Percentiles rank a stretch among this genome's conserved stretches.
Evolutionary conservation across 768 basidiomycete genomes (phyloP).

Genomic region (Rhodotorula taiwanensis): DNA sequence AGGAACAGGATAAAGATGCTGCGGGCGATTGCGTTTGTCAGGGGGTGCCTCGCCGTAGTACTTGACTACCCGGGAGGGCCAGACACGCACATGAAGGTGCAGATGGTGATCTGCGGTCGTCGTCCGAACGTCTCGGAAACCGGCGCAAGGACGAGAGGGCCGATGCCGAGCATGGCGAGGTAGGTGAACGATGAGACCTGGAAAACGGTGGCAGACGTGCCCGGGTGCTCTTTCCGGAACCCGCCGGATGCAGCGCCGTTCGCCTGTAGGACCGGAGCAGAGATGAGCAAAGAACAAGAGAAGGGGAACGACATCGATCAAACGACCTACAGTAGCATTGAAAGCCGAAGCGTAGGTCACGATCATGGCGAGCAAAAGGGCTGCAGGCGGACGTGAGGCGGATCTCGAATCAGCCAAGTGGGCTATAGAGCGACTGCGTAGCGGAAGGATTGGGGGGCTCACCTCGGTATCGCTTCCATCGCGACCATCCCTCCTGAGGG

Average conservation of each 20-base stretch:
- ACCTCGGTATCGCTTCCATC: constrained; percentile 35
- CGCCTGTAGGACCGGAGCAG: constrained; percentile 4
- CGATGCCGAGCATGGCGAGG: constrained; percentile 30
- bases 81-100: constrained; percentile 31
- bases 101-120: constrained; percentile 36
- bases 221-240: constrained; percentile 27
- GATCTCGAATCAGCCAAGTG: too few species aligned
- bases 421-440: neutral
- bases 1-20: constrained; percentile 34
- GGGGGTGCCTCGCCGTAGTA: too few species aligned
- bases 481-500: constrained; percentile 32
- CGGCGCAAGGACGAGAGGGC: constrained; percentile 22
- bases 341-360: constrained; percentile 37
- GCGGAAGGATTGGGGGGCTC: too few species aligned
- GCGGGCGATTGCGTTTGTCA: too few species aligned
- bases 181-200: constrained; percentile 15
- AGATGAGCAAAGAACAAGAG: too few species aligned
- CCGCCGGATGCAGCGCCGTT: constrained; percentile 33
- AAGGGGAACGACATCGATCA: too few species aligned
- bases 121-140: constrained; percentile 38
- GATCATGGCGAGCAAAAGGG: constrained; percentile 29
- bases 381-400: too few species aligned
- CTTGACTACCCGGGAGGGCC: too few species aligned
- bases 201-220: constrained; percentile 19
- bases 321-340: constrained; percentile 15